Evolutionary conservation across 2,329 filamentous ascomycete genomes (phyloP).

Genomic region (Aspergillus amoenus): DNA sequence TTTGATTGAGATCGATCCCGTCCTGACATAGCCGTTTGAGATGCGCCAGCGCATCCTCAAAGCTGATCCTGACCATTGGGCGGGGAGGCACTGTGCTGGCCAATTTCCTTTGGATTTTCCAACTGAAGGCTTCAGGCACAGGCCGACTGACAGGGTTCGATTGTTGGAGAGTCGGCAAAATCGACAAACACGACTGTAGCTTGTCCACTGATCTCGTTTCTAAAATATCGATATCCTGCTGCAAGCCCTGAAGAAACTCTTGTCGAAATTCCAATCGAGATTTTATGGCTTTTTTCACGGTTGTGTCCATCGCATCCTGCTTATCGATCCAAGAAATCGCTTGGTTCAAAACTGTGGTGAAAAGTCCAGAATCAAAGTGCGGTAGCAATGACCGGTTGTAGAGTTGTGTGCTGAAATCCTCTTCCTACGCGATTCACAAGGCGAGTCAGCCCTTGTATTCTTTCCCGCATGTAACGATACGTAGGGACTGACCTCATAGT

Average conservation of each 20-base stretch:
- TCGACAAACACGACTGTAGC: slow-evolving; percentile 35
- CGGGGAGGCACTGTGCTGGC: slow-evolving; percentile 92
- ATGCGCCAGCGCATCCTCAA: slow-evolving; percentile 69
- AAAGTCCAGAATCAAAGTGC: slow-evolving; percentile 57
- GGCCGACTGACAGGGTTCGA: slow-evolving; percentile 63
- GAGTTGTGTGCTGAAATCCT: slow-evolving; percentile 92
- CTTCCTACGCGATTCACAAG: slow-evolving; percentile 60
- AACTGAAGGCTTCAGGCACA: slow-evolving; percentile 79
- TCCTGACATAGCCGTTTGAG: slow-evolving; percentile 72
- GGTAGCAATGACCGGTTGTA: slow-evolving; percentile 78
- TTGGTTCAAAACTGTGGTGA: slow-evolving; percentile 55
- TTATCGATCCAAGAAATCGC: slow-evolving; percentile 54
- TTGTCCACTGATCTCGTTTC: slow-evolving; percentile 29
- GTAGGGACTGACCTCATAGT: slow-evolving; percentile 69
- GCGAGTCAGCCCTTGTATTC: neutral
- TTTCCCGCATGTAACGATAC: neutral
- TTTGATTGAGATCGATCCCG: slow-evolving; percentile 65
- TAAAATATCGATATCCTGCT: slow-evolving; percentile 33
- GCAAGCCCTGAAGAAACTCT: slow-evolving; percentile 43
- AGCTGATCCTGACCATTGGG: slow-evolving; percentile 76
- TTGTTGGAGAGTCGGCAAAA: slow-evolving; percentile 57
- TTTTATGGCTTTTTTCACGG: slow-evolving; percentile 56
- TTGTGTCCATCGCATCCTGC: slow-evolving; percentile 32
- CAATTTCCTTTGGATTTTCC: slow-evolving; percentile 84
- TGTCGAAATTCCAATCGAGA: slow-evolving; percentile 67